Evolutionary conservation across 352 stramenopile genomes (phyloP).

Genomic region (Pythium utonaiense): DNA sequence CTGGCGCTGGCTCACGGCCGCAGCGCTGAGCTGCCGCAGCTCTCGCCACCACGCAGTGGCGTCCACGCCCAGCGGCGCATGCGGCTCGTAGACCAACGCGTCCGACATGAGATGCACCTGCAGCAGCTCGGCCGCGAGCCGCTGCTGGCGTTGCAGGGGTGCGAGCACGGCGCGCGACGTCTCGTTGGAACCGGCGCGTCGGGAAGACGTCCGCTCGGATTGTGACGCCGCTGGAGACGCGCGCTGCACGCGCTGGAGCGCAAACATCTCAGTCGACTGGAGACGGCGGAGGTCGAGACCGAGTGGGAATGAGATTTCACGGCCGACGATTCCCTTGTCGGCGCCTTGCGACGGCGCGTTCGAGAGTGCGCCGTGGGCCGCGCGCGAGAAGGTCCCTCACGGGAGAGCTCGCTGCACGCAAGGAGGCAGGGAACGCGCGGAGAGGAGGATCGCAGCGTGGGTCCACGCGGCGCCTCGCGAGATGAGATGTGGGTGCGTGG

Average conservation of each 20-base stretch:
- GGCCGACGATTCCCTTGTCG: background rate
- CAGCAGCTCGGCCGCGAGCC: conserved; percentile 14
- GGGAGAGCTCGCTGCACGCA: too few species aligned
- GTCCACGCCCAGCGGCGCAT: conserved; percentile 24
- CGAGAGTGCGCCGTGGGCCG: background rate
- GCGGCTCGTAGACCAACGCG: conserved; percentile 17
- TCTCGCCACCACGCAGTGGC: conserved; percentile 24
- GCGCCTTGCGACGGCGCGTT: conserved; percentile 2
- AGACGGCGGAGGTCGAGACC: too few species aligned
- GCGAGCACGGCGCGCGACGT: background rate
- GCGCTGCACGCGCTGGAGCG: background rate
- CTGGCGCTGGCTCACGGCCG: conserved; percentile 3
- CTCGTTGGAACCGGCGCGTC: background rate
- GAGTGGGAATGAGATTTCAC: background rate
- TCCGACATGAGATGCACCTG: conserved; percentile 21
- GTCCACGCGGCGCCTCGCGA: background rate
- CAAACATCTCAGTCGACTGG: conserved; percentile 1
- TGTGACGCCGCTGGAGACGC: background rate
- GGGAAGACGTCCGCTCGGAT: background rate
- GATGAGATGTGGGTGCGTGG: background rate
- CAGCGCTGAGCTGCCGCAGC: conserved; percentile 19
- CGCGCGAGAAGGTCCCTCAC: background rate
- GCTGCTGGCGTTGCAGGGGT: conserved; percentile 14
- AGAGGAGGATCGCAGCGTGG: too few species aligned
- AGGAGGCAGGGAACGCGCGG: too few species aligned